Evolutionary conservation across 2,329 filamentous ascomycete genomes (phyloP).

Genomic region (Phialophora verrucosa): DNA sequence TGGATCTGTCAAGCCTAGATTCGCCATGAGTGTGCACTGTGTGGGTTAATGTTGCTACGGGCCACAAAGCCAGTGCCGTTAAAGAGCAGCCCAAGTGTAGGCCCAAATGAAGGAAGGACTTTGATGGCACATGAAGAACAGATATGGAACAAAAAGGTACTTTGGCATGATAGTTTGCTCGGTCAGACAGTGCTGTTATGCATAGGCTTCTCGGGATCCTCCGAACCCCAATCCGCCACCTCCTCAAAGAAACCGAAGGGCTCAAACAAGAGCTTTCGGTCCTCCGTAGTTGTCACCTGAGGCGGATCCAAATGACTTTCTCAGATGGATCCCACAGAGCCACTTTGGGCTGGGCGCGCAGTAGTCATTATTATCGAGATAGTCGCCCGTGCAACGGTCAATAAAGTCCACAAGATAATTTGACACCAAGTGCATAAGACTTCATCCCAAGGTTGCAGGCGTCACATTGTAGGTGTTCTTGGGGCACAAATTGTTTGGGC

Average conservation of each 20-base stretch:
- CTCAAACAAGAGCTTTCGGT: neutral
- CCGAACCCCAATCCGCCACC: neutral
- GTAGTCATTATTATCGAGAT: neutral
- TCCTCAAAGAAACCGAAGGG: neutral
- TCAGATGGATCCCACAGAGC: no score
- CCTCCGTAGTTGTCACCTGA: neutral
- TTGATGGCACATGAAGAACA: neutral
- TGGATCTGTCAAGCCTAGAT: neutral
- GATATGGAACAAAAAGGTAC: neutral
- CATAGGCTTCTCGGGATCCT: neutral
- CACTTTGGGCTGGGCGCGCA: no score
- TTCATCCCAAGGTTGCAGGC: neutral
- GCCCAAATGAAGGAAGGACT: no score
- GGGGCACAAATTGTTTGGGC: neutral
- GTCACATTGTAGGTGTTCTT: no score
- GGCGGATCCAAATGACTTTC: neutral
- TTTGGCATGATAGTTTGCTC: neutral
- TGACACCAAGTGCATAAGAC: neutral
- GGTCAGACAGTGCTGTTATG: neutral
- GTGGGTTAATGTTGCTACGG: neutral
- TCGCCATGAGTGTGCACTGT: neutral
- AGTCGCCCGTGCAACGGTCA: neutral
- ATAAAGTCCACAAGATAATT: no score
- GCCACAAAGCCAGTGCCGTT: neutral
- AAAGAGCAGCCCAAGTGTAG: neutral